These are phyloP conservation scores for Wickerhamiella alocasiicola DNA, from an alignment of 805 yeast species.

Conservation along the genomic window DNA sequence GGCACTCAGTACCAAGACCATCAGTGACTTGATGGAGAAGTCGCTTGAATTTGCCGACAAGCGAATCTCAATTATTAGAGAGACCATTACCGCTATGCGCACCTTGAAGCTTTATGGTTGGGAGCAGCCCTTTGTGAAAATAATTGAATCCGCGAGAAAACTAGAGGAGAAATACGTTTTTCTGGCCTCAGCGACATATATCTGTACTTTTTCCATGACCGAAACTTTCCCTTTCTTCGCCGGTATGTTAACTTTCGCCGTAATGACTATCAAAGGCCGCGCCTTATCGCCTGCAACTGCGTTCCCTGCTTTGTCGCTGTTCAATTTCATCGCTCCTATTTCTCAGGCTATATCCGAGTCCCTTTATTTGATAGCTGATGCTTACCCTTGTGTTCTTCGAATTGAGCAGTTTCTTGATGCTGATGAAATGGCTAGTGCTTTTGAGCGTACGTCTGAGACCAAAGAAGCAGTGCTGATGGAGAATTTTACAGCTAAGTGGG, in stretches of 20 bases:
- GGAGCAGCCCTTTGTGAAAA: slow-evolving; percentile 65
- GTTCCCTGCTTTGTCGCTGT: slow-evolving; percentile 59
- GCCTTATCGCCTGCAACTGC: slow-evolving; percentile 44
- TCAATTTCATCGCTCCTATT: slow-evolving; percentile 56
- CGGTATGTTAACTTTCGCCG: slow-evolving; percentile 48
- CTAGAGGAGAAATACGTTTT: slow-evolving; percentile 43
- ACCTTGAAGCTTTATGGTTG: slow-evolving; percentile 81
- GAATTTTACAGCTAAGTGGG: slow-evolving; percentile 60
- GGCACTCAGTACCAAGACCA: slow-evolving; percentile 35
- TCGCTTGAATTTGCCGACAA: slow-evolving; percentile 58
- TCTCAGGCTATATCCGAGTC: slow-evolving; percentile 46
- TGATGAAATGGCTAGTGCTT: slow-evolving; percentile 29
- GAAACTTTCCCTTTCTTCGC: slow-evolving; percentile 58
- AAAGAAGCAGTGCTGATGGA: slow-evolving; percentile 6
- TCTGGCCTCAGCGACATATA: slow-evolving; percentile 37
- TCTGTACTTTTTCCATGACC: slow-evolving; percentile 51
- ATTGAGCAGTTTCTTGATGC: slow-evolving; percentile 23
- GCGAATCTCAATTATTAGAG: slow-evolving; percentile 66
- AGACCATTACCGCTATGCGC: slow-evolving; percentile 63
- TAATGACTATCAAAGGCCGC: slow-evolving; percentile 34
- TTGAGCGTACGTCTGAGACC: slow-evolving; percentile 13
- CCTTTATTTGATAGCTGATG: slow-evolving; percentile 31
- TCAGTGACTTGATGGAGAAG: slow-evolving; percentile 44
- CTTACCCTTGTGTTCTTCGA: slow-evolving; percentile 26
- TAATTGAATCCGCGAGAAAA: slow-evolving; percentile 42